phyloP scores from a whole-genome alignment of 306 rosid species.

The Sicyos baderoa region DNA sequence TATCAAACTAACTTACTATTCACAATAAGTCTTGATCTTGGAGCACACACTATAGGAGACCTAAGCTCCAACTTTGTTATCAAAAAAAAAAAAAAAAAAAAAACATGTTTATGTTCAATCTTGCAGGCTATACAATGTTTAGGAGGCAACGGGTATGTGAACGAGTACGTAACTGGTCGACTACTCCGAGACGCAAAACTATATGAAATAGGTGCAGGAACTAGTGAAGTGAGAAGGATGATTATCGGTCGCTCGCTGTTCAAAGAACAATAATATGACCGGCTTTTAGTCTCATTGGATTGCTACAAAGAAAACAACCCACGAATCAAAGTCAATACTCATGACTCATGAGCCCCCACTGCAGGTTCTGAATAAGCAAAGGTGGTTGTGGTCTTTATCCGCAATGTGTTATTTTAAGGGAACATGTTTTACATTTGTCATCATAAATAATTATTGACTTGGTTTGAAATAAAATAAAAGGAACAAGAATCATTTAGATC shows the following conservation, averaged over 20 bases:
- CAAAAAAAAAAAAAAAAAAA: no score
- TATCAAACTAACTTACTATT: no score
- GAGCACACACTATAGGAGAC: no score
- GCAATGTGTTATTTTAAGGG: not conserved
- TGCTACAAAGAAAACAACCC: not conserved
- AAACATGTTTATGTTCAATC: conserved; percentile 10
- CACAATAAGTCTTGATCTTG: no score
- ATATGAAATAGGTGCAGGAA: conserved; percentile 86
- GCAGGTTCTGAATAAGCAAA: not conserved
- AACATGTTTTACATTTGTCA: not conserved
- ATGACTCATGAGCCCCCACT: not conserved
- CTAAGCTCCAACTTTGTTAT: no score
- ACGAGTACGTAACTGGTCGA: conserved; percentile 79
- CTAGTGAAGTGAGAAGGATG: conserved; percentile 87
- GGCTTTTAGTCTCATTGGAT: not conserved
- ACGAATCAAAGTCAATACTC: not conserved
- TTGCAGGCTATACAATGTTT: conserved; percentile 81
- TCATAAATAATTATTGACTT: not conserved
- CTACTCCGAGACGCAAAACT: conserved; percentile 81
- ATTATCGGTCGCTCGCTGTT: conserved; percentile 83
- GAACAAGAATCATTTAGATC: not conserved
- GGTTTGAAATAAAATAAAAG: not conserved
- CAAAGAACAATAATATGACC: conserved; percentile 53
- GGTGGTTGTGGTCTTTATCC: not conserved
- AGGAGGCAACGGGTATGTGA: conserved; percentile 94